Conservation (phyloP, 2,329 filamentous ascomycete genomes). For the Monosporascus sp. region DNA sequence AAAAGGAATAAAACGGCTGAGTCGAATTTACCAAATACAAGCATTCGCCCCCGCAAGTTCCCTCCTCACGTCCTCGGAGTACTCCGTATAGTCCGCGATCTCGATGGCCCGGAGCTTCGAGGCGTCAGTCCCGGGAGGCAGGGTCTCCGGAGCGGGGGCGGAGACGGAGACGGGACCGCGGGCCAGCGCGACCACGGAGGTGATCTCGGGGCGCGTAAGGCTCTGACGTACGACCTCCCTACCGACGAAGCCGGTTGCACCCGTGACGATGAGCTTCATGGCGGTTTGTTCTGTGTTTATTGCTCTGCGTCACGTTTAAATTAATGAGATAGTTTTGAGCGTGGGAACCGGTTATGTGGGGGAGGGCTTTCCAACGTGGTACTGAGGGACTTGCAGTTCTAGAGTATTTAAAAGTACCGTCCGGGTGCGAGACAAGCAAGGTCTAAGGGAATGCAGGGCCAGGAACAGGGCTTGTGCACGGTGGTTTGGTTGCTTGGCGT, state of each 20-base stretch:
- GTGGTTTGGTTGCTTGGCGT: too few relatives aligned
- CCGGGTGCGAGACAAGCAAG: too few relatives aligned
- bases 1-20: too few relatives aligned
- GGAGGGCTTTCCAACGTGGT: too few relatives aligned
- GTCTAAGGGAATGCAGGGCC: too few relatives aligned
- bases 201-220: slow-evolving; percentile 29
- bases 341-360: too few relatives aligned
- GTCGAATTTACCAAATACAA: slow-evolving; percentile 23
- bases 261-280: background rate
- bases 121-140: slow-evolving; percentile 17
- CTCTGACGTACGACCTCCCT: slow-evolving; percentile 39
- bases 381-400: too few relatives aligned
- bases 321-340: background rate
- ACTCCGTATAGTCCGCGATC: slow-evolving; percentile 34
- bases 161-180: slow-evolving; percentile 29
- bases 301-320: background rate
- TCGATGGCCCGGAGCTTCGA: slow-evolving; percentile 35
- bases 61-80: slow-evolving; percentile 32
- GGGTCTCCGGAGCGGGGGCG: slow-evolving; percentile 14
- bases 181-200: slow-evolving; percentile 34
- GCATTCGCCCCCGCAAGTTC: slow-evolving; percentile 35
- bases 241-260: slow-evolving; percentile 25
- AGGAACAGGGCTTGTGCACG: too few relatives aligned
- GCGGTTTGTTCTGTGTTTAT: background rate
- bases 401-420: too few relatives aligned